Conservation (phyloP, 805 yeast species). For the Metschnikowia gelsemii region DNA sequence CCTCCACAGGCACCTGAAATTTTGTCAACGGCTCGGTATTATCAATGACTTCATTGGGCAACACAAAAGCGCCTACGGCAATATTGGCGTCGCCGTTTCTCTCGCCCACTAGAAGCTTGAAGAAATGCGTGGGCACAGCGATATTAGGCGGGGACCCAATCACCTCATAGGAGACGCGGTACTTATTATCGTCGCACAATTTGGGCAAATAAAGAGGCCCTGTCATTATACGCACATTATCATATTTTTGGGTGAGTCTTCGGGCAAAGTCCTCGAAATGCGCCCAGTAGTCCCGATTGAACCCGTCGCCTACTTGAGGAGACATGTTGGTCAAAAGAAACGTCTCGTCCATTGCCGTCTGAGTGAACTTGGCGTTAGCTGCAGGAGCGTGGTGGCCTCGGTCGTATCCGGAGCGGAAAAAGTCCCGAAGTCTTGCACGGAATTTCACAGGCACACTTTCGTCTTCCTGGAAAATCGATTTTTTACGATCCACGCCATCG, state of each 20-base stretch:
- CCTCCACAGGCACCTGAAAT: conserved; percentile 87
- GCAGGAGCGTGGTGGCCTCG: conserved; percentile 98
- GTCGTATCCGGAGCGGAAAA: conserved; percentile 93
- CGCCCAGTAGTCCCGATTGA: conserved; percentile 97
- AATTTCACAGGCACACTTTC: conserved; percentile 73
- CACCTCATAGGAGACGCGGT: conserved; percentile 80
- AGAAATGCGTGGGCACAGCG: conserved; percentile 98
- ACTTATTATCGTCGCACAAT: conserved; percentile 78
- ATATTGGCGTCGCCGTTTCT: conserved; percentile 43
- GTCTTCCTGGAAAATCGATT: conserved; percentile 84
- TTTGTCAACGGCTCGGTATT: conserved; percentile 67
- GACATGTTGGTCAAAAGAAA: conserved; percentile 86
- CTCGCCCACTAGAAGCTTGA: conserved; percentile 87
- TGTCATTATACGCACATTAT: conserved; percentile 80
- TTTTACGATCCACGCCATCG: conserved; percentile 68
- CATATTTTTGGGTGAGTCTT: conserved; percentile 67
- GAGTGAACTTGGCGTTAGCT: conserved; percentile 90
- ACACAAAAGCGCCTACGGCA: conserved; percentile 87
- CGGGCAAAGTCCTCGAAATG: conserved; percentile 90
- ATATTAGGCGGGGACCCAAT: conserved; percentile 95
- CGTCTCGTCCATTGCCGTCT: conserved; percentile 92
- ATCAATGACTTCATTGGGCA: conserved; percentile 81
- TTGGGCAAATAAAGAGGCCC: conserved; percentile 93
- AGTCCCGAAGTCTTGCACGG: conserved; percentile 77
- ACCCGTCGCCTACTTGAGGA: conserved; percentile 97